phyloP scores from a whole-genome alignment of 140 eudicot species.

The Stevia rebaudiana region DNA sequence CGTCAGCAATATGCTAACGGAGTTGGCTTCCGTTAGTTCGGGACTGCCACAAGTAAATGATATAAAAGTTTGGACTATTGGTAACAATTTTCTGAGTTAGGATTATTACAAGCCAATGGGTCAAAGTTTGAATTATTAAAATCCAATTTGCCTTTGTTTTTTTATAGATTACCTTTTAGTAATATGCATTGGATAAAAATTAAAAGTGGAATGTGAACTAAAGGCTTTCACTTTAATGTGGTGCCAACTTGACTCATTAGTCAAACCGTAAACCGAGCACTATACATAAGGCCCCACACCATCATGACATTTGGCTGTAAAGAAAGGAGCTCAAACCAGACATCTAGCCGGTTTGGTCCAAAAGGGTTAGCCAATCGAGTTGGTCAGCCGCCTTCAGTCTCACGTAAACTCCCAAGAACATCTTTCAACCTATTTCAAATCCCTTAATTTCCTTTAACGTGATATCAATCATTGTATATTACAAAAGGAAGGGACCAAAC shows the following conservation, averaged over 20 bases:
- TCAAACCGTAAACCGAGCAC: constrained; percentile 34
- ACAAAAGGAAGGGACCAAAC: not conserved
- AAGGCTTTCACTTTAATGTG: constrained; percentile 5
- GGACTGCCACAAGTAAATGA: too few species aligned
- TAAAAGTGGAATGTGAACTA: constrained; percentile 2
- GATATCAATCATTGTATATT: not conserved
- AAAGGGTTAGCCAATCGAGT: constrained; percentile 33
- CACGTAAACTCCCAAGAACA: constrained; percentile 18
- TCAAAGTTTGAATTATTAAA: too few species aligned
- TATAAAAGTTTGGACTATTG: too few species aligned
- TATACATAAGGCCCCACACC: constrained; percentile 15
- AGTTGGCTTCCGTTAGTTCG: too few species aligned
- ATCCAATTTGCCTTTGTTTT: not conserved
- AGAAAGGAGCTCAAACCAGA: not conserved
- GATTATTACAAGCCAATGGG: too few species aligned
- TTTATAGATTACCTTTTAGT: not conserved
- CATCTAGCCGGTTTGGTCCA: constrained; percentile 26
- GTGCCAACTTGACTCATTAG: constrained; percentile 36
- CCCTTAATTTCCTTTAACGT: not conserved
- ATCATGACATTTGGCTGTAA: constrained; percentile 27
- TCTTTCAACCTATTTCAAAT: constrained; percentile 2
- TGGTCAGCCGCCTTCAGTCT: constrained; percentile 25
- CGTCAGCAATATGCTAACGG: too few species aligned
- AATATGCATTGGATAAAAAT: not conserved
- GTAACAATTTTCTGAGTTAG: too few species aligned